Conservation (phyloP, 768 basidiomycete genomes). For the Boletus rubroflammeus region DNA sequence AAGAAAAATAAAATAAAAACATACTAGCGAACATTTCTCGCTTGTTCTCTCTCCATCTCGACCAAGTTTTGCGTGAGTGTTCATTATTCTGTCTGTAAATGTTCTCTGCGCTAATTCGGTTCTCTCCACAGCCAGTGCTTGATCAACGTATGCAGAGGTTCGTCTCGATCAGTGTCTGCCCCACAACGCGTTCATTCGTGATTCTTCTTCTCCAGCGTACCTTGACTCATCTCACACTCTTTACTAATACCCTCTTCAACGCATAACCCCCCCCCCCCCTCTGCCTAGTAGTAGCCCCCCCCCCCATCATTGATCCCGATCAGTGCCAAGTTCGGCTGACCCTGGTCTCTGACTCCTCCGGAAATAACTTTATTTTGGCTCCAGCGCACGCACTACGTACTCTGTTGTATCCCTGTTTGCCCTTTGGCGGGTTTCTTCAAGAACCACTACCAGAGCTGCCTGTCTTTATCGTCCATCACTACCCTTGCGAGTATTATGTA, state of each 20-base stretch:
- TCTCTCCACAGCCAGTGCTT: not conserved
- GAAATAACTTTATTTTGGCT: slow-evolving; percentile 21
- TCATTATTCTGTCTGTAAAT: too few relatives aligned
- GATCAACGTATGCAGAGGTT: slow-evolving; percentile 23
- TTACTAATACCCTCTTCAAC: not conserved
- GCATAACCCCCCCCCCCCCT: too few relatives aligned
- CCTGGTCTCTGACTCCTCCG: not conserved
- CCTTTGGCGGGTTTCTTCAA: too few relatives aligned
- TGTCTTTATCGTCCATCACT: slow-evolving; percentile 3
- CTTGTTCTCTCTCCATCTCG: not conserved
- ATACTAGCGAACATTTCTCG: not conserved
- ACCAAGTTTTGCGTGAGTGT: not conserved
- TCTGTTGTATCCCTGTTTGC: slow-evolving; percentile 18
- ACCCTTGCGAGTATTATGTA: slow-evolving; percentile 18
- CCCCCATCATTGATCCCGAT: slow-evolving; percentile 13
- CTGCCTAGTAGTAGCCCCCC: not conserved
- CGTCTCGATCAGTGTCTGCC: not conserved
- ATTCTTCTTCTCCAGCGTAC: slow-evolving; percentile 10
- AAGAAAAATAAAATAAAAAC: not conserved
- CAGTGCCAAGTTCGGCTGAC: slow-evolving; percentile 5
- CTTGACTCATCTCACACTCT: slow-evolving; percentile 10
- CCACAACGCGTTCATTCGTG: not conserved
- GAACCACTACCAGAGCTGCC: not conserved
- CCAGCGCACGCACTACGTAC: slow-evolving; percentile 7
- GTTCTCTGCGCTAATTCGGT: too few relatives aligned